A percentile compares a stretch with the other conserved stretches of the same genome.
phyloP scores from a whole-genome alignment of 495 filamentous ascomycete species.

The Cercophora sp. region DNA sequence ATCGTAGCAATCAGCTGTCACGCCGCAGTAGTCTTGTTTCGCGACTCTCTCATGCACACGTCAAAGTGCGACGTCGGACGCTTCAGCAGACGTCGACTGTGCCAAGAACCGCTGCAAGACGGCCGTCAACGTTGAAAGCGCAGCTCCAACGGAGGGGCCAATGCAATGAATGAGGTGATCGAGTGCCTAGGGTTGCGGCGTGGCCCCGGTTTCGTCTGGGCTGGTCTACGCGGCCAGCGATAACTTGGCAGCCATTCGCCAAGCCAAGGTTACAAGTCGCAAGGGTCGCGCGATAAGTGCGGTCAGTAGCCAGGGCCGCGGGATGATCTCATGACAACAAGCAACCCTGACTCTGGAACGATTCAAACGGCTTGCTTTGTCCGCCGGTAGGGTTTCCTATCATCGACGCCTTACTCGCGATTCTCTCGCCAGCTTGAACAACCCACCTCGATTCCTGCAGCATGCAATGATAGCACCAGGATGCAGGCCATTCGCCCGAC shows the following conservation, averaged over 20 bases:
- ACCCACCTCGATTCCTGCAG: neutral
- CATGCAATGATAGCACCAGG: slow-evolving; percentile 16
- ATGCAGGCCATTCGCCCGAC: slow-evolving; percentile 19
- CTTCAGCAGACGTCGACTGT: too few relatives aligned
- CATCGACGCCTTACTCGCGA: too few relatives aligned
- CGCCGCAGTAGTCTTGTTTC: too few relatives aligned
- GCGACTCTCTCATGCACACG: too few relatives aligned
- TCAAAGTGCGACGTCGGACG: too few relatives aligned
- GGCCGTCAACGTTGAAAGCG: too few relatives aligned
- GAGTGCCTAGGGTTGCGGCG: neutral
- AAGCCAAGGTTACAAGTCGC: neutral
- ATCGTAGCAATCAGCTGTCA: too few relatives aligned
- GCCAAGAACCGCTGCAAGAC: too few relatives aligned
- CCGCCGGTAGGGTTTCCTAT: neutral
- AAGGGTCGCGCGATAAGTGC: neutral
- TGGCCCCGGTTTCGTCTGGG: neutral
- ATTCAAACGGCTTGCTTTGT: neutral
- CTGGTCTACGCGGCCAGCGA: neutral
- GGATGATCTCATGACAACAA: slow-evolving; percentile 1
- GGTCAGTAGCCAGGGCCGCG: neutral
- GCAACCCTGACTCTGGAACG: too few relatives aligned
- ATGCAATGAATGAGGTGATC: neutral
- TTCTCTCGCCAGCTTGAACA: too few relatives aligned
- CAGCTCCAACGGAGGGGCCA: neutral
- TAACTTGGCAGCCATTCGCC: neutral